Base-by-base conservation (phyloP, 768 basidiomycete genomes). In the Mycena albidolilacea region DNA sequence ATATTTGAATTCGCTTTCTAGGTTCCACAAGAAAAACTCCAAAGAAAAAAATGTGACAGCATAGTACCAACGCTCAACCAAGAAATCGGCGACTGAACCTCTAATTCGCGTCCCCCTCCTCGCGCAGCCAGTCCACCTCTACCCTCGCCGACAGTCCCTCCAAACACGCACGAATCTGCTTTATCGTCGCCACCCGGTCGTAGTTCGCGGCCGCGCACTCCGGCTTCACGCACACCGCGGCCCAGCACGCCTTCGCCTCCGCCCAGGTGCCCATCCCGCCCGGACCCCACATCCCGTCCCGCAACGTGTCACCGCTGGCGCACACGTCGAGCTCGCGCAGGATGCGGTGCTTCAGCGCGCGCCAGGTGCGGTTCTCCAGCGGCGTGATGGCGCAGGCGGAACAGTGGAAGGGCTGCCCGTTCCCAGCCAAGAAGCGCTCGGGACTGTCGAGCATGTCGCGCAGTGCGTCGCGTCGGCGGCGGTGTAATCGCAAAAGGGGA, bases 341-440 rank as follows among this genome's bases (percentile, higher is more conserved):
- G 79, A 93, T 84, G 7, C 81, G 85, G 74, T 88, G 81, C 76
- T 92, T 93, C 70, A 92, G 84, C 71, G 86, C 87, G 72, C 87
- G 86, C 92, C 92, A 92, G 8, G 88, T 85, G 64, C 85, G 81
- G 76, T 92, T 92, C 67, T 92, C 89, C 37, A 90, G 82, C 63
- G 79, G 78, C 4, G 86, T 85, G 37, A 84, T 77, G 17, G 89
- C 87, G 77, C 91, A 93, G 63, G 87, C 81, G 67, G 87, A 83
- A 76, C 92, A 93, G 67, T 85, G 82, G 68, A 82, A 85, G 8
- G 83, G 79, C 50, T 80, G 79, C 52, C 81, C 86, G 61, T 89
- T 89, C 39, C 84, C 86, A 23, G 85, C 82, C 19, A 83, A 83
- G 73, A 93, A 91, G 77, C 91, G 89, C 52, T 91, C 90, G 11